These are phyloP conservation scores for Cynara cardunculus DNA, from an alignment of 129 eudicot species.

Conservation along the genomic window DNA sequence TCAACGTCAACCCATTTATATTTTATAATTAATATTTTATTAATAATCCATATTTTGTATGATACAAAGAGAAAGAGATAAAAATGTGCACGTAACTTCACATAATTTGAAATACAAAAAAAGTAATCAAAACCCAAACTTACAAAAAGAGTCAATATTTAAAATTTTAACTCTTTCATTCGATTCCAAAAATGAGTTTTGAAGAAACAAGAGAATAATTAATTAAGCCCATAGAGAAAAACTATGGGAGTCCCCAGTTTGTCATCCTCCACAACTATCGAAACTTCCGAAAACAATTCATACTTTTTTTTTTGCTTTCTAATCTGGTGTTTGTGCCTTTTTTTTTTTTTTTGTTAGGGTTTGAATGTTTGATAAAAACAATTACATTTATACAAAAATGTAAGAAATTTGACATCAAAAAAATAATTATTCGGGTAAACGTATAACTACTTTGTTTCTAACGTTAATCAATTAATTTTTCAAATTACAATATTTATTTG, in stretches of 20 bases:
- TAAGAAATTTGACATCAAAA: neutral
- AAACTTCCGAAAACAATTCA: conserved; percentile 3
- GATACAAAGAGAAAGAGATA: neutral
- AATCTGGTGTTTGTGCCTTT: neutral
- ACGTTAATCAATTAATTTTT: neutral
- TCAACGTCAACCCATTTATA: too few species aligned
- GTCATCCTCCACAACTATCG: conserved; percentile 1
- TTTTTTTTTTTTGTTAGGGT: too few species aligned
- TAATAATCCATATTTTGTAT: neutral
- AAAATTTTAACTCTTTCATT: neutral
- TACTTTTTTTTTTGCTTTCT: neutral
- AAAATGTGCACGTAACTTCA: neutral
- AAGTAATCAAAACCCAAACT: neutral
- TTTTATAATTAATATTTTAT: too few species aligned
- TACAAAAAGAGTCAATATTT: neutral
- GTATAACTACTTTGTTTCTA: neutral
- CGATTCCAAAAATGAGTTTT: neutral
- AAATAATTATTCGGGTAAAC: neutral
- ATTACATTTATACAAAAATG: neutral
- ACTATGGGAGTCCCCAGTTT: conserved; percentile 1
- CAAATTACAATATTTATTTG: neutral
- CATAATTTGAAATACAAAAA: neutral
- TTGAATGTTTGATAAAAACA: neutral
- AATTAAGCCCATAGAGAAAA: conserved; percentile 6
- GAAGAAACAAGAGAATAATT: conserved; percentile 19